Base-by-base conservation (phyloP, 2,329 filamentous ascomycete species). In the Cladophialophora immunda region DNA sequence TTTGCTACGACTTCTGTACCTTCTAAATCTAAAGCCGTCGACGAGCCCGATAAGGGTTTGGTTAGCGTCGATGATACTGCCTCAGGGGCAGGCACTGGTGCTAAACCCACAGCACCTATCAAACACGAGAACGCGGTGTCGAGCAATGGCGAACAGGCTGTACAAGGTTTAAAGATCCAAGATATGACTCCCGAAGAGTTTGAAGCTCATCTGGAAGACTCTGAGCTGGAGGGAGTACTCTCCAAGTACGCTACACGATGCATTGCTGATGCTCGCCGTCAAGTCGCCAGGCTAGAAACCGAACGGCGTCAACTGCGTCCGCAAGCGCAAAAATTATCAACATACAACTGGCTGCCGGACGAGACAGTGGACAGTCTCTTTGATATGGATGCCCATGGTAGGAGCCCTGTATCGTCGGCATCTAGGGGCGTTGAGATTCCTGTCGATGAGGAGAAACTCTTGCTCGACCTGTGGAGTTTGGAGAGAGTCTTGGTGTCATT, bases 1-100 rank as follows among this genome's bases (percentile, higher is more conserved):
- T 97, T 97, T 81, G 93, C 94, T 71, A 99, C 95, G 4, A 96
- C 92, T 13, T 98, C 94, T 1, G 86, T 97, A 67, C 92, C 93
- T 52, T 96, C 93, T 27, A 97, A 94, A 76, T 83, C 86, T 54
- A 93, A 94, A 75, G 69, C 78, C 66, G 76, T 80, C 41, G 78
- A 80, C 50, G 70, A 80, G 58, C 69, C 72, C 52, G 60, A 59
- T 50, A 36, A 73, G 50, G 64, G 36, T 57, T 65, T 68, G 29
- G 62, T 69, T 25, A 58, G 64, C 38, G 15, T 50, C 56, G 61
- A 69, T 7, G 25, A 25, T 7, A 25, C 30, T 19, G 7, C 30
- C 11, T 6, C 9, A 17, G 50, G 13, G 25, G 34, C 62, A 36
- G 27, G 38, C 17, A 34, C 27, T 22, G 22, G 34, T 13, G 15